Base-by-base conservation (phyloP, 495 filamentous ascomycete species). In the Neurospora intermedia region DNA sequence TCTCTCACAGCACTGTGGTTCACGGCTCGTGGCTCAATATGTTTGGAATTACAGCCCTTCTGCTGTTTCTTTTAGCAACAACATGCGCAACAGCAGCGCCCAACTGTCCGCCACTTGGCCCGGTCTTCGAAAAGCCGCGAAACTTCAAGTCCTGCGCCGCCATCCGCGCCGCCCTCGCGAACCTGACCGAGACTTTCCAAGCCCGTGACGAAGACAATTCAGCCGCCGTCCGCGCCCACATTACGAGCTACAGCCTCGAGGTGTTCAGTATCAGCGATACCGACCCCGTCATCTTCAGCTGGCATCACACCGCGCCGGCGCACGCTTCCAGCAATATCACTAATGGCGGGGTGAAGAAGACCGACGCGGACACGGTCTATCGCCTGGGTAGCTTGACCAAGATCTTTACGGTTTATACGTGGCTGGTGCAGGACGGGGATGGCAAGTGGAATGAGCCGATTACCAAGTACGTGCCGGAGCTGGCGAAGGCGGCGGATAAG, bases 391-490 rank as follows among this genome's bases (percentile, higher is more conserved):
- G 87, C 71, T 73, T 83, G 40, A 85, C 86, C 4, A 86, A 88
- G 78, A 70, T 88, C 38, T 84, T 83, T 74, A 84, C 85, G 1
- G 80, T 87, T 42, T 75, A 84, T 18, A 81, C 84, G 8, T 84
- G 85, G 70, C 77, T 91, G 40, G 73, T 70, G 71, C 83, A 80
- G 76, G 85, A 80, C 72, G 83, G 77, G 41, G 84, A 80, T 69
- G 78, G 27, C 42, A 78, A 77, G 70, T 86, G 77, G 82, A 86
- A 81, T 62, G 81, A 78, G 4, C 83, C 83, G 7, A 81, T 84
- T 71, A 91, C 81, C 69, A 82, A 87, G 39, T 89, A 85, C 73
- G 78, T 90, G 0, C 88, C 89, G 0, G 87, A 91, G 76, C 79
- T 90, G 20, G 75, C 83, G 23, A 75, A 74, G 7, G 77, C 81